Evolutionary conservation across 2,329 filamentous ascomycete genomes (phyloP), one percentile per base, ranked within the genome.

Genomic region (Sporothrix brasiliensis): DNA sequence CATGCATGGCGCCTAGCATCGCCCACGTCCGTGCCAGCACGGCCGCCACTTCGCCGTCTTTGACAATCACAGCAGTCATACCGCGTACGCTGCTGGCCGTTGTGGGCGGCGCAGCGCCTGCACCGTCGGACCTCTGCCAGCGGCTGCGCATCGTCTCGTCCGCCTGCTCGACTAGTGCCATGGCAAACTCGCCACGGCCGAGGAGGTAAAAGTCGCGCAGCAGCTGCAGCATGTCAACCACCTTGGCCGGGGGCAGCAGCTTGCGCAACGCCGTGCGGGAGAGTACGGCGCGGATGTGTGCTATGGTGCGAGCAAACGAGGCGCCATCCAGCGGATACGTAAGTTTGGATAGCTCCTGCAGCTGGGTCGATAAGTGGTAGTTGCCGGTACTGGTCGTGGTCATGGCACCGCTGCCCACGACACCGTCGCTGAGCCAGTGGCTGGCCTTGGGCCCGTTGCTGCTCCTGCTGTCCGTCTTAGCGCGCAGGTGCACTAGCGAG

Each of bases 141-240:
- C 92, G 88, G 73, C 87, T 89, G n/a, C 88, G 86, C 30, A 95
- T 86, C 74, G 89, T 91, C 69, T 91, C 88, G 74, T 97, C 93
- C 0, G 94, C 93, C 80, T 97, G 92, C 49, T 90, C 87, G 0
- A 96, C 92, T 34, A 99, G 81, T 0, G 91, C 90, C 80, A 95
- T 89, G 24, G 94, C 93, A 78, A 99, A 99, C 78, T 98, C 95
- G 68, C 94, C 94, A 47, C 92, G 87, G 0, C 91, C 91, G 0
- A 99, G 85, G 2, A 99, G 85, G 74, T 97, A 92, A 80, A 97
- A 97, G 70, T 95, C 90, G 63, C 94, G 87, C 0, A 97, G 84
- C 10, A 97, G 83, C 39, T 88, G 87, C 16, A 98, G 82, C 66
- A 92, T 88, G 73, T 95, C 90, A 6, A 92, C 82, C 4, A 97